A percentile compares a stretch with the other conserved stretches of the same genome.
Evolutionary conservation across 441 rosid species (phyloP).

Genomic region (Populus hybrid): DNA sequence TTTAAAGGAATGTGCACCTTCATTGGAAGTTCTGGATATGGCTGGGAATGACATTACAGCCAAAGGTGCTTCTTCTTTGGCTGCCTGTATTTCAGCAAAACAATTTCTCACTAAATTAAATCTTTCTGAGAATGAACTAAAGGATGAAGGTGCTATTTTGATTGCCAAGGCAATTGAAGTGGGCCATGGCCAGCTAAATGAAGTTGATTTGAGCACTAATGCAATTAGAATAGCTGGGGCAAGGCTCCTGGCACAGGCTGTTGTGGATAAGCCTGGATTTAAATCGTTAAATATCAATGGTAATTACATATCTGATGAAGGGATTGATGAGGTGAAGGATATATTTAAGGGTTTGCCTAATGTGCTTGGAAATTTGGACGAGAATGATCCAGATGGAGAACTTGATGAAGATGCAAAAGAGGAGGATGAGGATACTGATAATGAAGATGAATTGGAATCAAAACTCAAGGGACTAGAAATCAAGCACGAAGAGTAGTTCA

Average conservation of each 20-base stretch:
- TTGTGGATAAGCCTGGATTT: constrained; percentile 59
- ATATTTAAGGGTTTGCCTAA: constrained; percentile 59
- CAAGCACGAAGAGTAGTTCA: constrained; percentile 38
- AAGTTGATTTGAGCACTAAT: constrained; percentile 74
- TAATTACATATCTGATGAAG: constrained; percentile 88
- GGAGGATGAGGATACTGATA: constrained; percentile 37
- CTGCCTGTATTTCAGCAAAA: constrained; percentile 61
- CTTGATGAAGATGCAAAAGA: constrained; percentile 52
- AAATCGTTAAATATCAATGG: constrained; percentile 69
- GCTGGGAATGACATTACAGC: constrained; percentile 90
- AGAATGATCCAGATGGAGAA: constrained; percentile 89
- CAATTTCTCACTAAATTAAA: constrained; percentile 57
- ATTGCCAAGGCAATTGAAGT: constrained; percentile 65
- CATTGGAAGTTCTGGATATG: constrained; percentile 76
- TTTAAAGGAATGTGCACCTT: constrained; percentile 63
- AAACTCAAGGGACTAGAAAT: constrained; percentile 65
- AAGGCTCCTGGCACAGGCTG: constrained; percentile 61
- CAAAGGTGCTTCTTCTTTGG: constrained; percentile 55
- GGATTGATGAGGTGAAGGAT: constrained; percentile 76
- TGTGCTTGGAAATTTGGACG: constrained; percentile 68
- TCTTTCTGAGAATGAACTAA: constrained; percentile 84
- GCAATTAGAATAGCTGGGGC: constrained; percentile 74
- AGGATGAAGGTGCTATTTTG: constrained; percentile 74
- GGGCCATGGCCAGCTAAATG: constrained; percentile 53
- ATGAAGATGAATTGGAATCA: constrained; percentile 60